Base-by-base conservation (phyloP, 2,329 filamentous ascomycete genomes). In the Pestalotiopsis fici region DNA sequence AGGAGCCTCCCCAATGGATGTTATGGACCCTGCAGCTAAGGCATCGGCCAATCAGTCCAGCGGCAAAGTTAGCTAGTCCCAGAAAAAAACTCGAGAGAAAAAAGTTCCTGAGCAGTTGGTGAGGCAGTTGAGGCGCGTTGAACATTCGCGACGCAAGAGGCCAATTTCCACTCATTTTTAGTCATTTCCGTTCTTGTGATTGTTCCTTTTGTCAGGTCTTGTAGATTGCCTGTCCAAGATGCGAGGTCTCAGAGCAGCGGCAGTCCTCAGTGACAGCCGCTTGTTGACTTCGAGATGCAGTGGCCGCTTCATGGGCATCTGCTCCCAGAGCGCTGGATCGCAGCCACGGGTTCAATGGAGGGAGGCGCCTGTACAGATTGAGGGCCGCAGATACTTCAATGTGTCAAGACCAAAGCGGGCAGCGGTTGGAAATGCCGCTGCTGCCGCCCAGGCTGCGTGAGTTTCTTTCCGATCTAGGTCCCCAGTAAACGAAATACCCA, bases 401-500 rank as follows among this genome's bases (percentile, higher is more conserved):
- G 71, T 78, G 59, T 81, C 77, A 50, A 69, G 74, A 27, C 75
- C 75, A 12, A 73, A 77, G 72, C 75, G 74, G 66, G 78, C 79
- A 27, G 69, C 77, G 50, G 74, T 64, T 23, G 78, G 28, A n/a
- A 57, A 57, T 64, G 72, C 67, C 18, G 72, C 61, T 59, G 66
- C 72, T 54, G 75, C 81, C 28, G 82, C 81, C 18, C 74, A 77
- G 56, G 78, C 76, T 69, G 82, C 82, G 80, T 82, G 78, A 70
- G 80, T 73, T 56, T 54, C 43, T 61, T 23, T n/a, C 59, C 18
- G 9, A 23, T 61, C 3, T 11, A 13, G 15, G 23, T 13, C 4
- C 12, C n/a, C 3, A 18, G 21, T 11, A 27, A 27, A 18, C 21
- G 9, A n/a, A 18, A 39, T 6, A 31, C 7, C 18, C 9, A 15